Conservation (phyloP, 352 stramenopile species). For the Globisporangium recalcitrans region DNA sequence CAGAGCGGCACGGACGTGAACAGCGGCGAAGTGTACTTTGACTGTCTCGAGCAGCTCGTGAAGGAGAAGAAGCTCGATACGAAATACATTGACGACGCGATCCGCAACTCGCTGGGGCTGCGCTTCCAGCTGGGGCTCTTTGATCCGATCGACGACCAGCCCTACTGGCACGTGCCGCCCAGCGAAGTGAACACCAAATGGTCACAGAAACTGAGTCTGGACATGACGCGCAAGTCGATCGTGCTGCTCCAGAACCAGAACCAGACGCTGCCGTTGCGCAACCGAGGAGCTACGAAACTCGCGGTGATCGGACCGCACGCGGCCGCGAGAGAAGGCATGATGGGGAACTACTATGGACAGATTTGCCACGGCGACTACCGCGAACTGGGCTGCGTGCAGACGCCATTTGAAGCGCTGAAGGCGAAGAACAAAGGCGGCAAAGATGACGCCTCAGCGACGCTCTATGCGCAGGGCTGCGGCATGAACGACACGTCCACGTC, state of each 20-base stretch:
- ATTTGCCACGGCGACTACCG: conserved; percentile 76
- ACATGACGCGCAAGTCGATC: conserved; percentile 84
- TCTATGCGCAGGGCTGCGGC: conserved; percentile 33
- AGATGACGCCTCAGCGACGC: conserved; percentile 19
- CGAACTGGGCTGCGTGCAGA: conserved; percentile 62
- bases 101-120: conserved; percentile 71
- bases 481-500: conserved; percentile 63
- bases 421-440: conserved; percentile 30
- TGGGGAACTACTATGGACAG: conserved; percentile 87
- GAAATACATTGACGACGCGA: conserved; percentile 51
- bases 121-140: conserved; percentile 92
- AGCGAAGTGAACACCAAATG: conserved; percentile 67
- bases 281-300: conserved; percentile 30
- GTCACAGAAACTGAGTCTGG: conserved; percentile 59
- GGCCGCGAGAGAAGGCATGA: conserved; percentile 39
- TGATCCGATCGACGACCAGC: conserved; percentile 78
- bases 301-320: conserved; percentile 84
- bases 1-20: conserved; percentile 85
- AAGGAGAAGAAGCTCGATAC: conserved; percentile 39
- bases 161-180: conserved; percentile 68
- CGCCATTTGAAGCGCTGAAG: conserved; percentile 60
- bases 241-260: conserved; percentile 91
- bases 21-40: conserved; percentile 75
- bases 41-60: conserved; percentile 63
- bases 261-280: conserved; percentile 58